Conservation (phyloP, 345 rosid species). For the Camelina sativa region DNA sequence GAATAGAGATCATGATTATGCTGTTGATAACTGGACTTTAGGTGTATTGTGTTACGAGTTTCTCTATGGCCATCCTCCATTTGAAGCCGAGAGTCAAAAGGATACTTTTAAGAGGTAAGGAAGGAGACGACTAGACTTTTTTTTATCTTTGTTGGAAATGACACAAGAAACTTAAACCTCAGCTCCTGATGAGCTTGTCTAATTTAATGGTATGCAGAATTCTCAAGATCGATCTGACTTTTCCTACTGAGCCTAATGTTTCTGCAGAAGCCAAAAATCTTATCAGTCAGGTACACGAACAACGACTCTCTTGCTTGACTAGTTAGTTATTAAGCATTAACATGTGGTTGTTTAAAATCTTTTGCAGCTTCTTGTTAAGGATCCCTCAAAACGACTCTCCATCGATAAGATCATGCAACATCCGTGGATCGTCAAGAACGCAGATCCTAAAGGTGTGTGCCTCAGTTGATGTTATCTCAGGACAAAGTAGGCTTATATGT, state of each 20-base stretch:
- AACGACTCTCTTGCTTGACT: constrained; percentile 27
- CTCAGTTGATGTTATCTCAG: constrained; percentile 27
- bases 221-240: constrained; percentile 69
- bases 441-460: constrained; percentile 68
- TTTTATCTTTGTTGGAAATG: constrained; percentile 7
- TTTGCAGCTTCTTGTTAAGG: constrained; percentile 86
- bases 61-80: constrained; percentile 90
- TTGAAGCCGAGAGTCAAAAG: constrained; percentile 82
- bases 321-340: constrained; percentile 1
- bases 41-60: constrained; percentile 94
- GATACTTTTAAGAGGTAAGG: constrained; percentile 83
- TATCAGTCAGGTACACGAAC: constrained; percentile 56
- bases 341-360: constrained; percentile 13
- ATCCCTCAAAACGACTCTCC: constrained; percentile 82
- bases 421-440: constrained; percentile 88
- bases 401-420: constrained; percentile 82
- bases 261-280: constrained; percentile 79
- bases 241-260: constrained; percentile 65
- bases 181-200: constrained; percentile 5
- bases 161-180: neutral
- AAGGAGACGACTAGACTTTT: constrained; percentile 1
- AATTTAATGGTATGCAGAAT: constrained; percentile 60
- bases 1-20: constrained; percentile 81
- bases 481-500: constrained; percentile 8
- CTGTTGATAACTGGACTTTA: constrained; percentile 97